phyloP scores from a whole-genome alignment of 345 rosid genomes.

The Clarkia xantiana region DNA sequence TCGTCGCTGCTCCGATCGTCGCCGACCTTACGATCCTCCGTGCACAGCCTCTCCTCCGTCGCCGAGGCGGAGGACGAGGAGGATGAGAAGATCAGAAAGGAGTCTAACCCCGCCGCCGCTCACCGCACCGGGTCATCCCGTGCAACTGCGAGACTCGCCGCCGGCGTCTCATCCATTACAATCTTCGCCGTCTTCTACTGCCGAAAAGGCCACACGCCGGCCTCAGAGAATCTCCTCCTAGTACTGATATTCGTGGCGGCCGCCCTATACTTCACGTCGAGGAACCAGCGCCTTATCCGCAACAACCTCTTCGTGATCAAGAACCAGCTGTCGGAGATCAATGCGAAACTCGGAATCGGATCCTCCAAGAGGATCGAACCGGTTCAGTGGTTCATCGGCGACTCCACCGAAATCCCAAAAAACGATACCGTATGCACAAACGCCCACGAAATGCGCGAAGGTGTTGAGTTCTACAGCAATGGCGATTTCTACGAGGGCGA shows the following conservation, averaged over 20 bases:
- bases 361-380: conserved; percentile 30
- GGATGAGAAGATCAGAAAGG: neutral
- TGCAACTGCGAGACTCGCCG: conserved; percentile 23
- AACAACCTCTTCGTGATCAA: conserved; percentile 29
- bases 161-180: conserved; percentile 25
- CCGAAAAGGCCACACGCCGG: conserved; percentile 22
- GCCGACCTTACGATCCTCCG: conserved; percentile 70
- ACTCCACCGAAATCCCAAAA: conserved; percentile 8
- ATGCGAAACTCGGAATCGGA: conserved; percentile 21
- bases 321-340: conserved; percentile 30
- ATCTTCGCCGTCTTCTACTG: conserved; percentile 32
- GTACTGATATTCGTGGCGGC: conserved; percentile 63
- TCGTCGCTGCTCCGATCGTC: conserved; percentile 79
- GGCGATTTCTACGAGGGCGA: conserved; percentile 93
- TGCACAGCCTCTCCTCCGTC: conserved; percentile 58
- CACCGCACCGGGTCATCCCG: conserved; percentile 37
- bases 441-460: conserved; percentile 30
- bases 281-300: conserved; percentile 50
- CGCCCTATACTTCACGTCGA: conserved; percentile 58
- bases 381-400: conserved; percentile 81
- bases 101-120: conserved; percentile 18
- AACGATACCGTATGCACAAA: neutral
- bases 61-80: conserved; percentile 17
- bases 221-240: conserved; percentile 63
- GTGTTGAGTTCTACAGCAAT: conserved; percentile 69